A percentile compares a stretch with the other conserved stretches of the same genome.
Evolutionary conservation across 2,329 filamentous ascomycete species (phyloP).

Genomic region (Helminthosporium solani): DNA sequence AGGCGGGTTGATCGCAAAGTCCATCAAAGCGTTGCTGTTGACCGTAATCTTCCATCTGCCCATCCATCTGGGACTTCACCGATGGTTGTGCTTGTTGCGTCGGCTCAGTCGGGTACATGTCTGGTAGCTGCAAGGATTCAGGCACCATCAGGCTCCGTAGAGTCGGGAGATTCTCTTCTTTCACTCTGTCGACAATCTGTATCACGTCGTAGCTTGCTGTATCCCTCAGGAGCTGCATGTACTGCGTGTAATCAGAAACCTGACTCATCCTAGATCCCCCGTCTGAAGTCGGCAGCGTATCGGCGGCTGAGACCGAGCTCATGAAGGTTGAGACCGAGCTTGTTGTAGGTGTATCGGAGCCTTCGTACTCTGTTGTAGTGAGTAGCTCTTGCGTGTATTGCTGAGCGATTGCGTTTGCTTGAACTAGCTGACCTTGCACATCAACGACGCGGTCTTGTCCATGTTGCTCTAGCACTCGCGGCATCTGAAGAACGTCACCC

Average conservation of each 20-base stretch:
- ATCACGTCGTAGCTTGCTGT: not conserved
- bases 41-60: not conserved
- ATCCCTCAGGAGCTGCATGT: not conserved
- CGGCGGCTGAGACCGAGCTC: not conserved
- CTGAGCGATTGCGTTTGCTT: not conserved
- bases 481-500: not conserved
- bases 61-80: not conserved
- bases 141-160: not conserved
- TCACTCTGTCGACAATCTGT: not conserved
- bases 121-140: not conserved
- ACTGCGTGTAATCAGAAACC: not conserved
- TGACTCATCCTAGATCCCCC: not conserved
- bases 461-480: not conserved
- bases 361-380: not conserved
- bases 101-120: not conserved
- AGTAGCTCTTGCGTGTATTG: not conserved
- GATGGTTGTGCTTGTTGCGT: not conserved
- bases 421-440: not conserved
- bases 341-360: not conserved
- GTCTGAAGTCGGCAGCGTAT: not conserved
- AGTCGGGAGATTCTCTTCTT: too few relatives aligned
- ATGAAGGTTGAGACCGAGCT: not conserved
- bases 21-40: not conserved
- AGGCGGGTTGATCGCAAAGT: too few relatives aligned
- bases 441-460: not conserved